These are phyloP conservation scores for Vaccinium macrocarpon DNA, from an alignment of 148 eudicot genomes.

Conservation along the genomic window DNA sequence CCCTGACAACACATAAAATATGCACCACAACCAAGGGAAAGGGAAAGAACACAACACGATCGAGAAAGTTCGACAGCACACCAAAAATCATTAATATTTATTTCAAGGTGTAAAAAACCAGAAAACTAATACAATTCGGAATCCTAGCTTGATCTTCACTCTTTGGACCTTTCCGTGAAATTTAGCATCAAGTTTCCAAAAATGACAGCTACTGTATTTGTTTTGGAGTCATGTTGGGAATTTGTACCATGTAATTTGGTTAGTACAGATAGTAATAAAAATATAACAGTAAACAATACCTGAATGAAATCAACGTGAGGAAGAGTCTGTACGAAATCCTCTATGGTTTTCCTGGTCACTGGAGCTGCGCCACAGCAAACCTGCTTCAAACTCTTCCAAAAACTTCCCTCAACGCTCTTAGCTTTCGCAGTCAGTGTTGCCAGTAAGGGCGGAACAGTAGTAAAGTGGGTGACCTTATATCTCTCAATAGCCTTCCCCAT, in stretches of 20 bases:
- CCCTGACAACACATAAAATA: slow-evolving; percentile 44
- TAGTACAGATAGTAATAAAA: no score
- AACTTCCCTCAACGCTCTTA: slow-evolving; percentile 25
- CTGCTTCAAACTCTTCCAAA: slow-evolving; percentile 69
- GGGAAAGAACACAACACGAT: neutral
- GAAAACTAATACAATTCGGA: neutral
- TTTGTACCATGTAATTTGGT: neutral
- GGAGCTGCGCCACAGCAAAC: slow-evolving; percentile 95
- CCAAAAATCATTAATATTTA: neutral
- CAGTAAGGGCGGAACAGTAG: slow-evolving; percentile 72
- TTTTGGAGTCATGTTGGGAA: neutral
- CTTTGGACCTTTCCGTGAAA: neutral
- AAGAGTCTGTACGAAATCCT: slow-evolving; percentile 51
- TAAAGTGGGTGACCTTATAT: slow-evolving; percentile 72
- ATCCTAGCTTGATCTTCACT: neutral
- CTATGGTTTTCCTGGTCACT: slow-evolving; percentile 41
- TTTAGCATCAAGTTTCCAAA: neutral
- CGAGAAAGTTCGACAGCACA: neutral
- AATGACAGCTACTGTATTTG: no score
- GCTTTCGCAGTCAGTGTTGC: slow-evolving; percentile 47
- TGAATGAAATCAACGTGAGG: slow-evolving; percentile 90
- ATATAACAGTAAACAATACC: slow-evolving; percentile 34
- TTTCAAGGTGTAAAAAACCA: neutral
- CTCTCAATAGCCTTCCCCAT: slow-evolving; percentile 48
- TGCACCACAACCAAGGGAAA: neutral